Evolutionary conservation across 441 rosid species (phyloP), one percentile per base, ranked within the genome.

Genomic region (Populus tomentosa): DNA sequence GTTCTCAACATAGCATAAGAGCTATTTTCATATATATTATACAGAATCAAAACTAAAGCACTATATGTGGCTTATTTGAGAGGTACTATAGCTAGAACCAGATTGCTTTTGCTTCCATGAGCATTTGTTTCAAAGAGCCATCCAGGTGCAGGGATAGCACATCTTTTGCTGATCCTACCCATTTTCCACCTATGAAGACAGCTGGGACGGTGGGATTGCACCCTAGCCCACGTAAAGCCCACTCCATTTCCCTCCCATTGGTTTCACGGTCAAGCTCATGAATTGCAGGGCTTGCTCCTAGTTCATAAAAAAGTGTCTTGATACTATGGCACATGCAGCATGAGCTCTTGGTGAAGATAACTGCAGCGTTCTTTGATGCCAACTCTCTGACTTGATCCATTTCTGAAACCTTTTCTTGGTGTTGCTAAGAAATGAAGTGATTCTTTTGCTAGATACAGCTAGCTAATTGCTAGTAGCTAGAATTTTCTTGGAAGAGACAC

Each of bases 311-410:
- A 32, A 94, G 92, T 32, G 88, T 83, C 90, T 88, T 92, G 88
- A 94, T 90, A 88, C 97, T 92, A 67, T 94, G 93, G 82, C 97
- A 89, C 97, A 92, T 92, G 84, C 90, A 94, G 73, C 98, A 94
- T 11, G 98, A 86, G 80, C 98, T 94, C 87, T 89, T 94, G 56
- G 95, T 92, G 87, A 94, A 94, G 78, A 94, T 94, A 84, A 92
- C 97, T 6, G 95, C 95, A 18, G 98, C 98, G 80, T 90, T 94
- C 82, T 84, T 89, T 20, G 94, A 87, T 24, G 97, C 90, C 82
- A 94, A 84, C 11, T 94, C 92, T 85, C 89, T 90, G 26, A 94
- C 83, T 64, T 79, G 87, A 36, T 92, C 98, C 97, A 92, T 91
- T 10, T 62, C 71, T 26, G 40, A 74, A 71, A 75, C 18, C 42